phyloP scores from a whole-genome alignment of 805 yeast genomes.

The Myxozyma vanderwaltii region DNA sequence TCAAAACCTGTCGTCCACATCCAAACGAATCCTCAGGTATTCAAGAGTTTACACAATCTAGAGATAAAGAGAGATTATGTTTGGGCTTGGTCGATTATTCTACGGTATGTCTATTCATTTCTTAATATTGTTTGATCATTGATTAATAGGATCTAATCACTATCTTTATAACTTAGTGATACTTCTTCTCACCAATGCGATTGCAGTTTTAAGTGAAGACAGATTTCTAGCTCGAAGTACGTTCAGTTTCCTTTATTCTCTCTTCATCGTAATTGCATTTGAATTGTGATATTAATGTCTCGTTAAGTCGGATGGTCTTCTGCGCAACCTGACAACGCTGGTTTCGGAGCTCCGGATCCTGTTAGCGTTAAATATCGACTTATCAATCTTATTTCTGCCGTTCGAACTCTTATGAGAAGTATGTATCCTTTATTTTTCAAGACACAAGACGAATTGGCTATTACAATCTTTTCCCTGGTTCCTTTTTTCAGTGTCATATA shows the following conservation, averaged over 20 bases:
- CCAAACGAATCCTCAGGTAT: no score
- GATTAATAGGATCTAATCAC: not conserved
- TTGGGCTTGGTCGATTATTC: slow-evolving; percentile 44
- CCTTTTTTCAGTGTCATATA: not conserved
- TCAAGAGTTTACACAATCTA: no score
- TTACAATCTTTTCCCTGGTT: not conserved
- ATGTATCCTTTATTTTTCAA: slow-evolving; percentile 38
- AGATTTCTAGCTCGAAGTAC: slow-evolving; percentile 68
- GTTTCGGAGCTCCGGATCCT: slow-evolving; percentile 48
- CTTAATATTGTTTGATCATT: not conserved
- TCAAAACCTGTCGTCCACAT: not conserved
- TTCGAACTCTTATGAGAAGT: slow-evolving; percentile 72
- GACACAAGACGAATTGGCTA: no score
- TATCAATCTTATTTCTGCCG: slow-evolving; percentile 68
- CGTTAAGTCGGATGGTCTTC: slow-evolving; percentile 56
- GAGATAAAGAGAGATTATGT: slow-evolving; percentile 41
- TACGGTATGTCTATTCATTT: slow-evolving; percentile 36
- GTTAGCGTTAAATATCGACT: slow-evolving; percentile 59
- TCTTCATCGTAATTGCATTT: no score
- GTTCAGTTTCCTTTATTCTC: slow-evolving; percentile 29
- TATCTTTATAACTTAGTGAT: slow-evolving; percentile 37
- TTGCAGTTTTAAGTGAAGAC: slow-evolving; percentile 79
- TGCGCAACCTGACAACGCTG: slow-evolving; percentile 43
- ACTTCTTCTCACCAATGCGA: slow-evolving; percentile 63
- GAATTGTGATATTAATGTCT: no score